A percentile compares a stretch with the other conserved stretches of the same genome.
Evolutionary conservation across 352 stramenopile species (phyloP).

Genomic region (Aphanomyces stellatus): DNA sequence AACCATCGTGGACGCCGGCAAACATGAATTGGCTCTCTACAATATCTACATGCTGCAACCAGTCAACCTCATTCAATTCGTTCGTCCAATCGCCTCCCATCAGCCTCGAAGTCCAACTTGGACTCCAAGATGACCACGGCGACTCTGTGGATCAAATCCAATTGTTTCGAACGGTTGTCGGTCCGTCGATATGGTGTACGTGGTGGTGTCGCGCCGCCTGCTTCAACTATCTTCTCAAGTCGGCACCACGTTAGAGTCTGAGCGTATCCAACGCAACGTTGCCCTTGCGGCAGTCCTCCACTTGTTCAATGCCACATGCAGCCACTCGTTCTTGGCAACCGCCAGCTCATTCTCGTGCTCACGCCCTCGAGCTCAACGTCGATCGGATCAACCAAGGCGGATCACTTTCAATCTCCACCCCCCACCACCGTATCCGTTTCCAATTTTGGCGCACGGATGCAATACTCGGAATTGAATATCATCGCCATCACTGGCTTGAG

Average conservation of each 20-base stretch:
- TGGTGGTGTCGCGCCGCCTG: too few species aligned
- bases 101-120: neutral
- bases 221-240: too few species aligned
- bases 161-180: neutral
- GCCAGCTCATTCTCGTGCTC: neutral
- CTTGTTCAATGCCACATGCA: too few species aligned
- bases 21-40: neutral
- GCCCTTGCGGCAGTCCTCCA: too few species aligned
- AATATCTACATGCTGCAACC: neutral
- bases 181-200: neutral
- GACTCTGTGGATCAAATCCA: neutral
- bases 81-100: neutral
- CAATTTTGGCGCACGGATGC: too few species aligned
- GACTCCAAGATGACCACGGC: neutral
- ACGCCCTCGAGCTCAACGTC: neutral
- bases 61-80: neutral
- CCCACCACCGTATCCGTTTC: neutral
- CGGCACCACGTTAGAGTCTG: too few species aligned
- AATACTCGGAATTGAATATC: neutral
- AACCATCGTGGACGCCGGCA: neutral
- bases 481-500: conserved; percentile 3
- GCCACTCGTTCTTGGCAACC: neutral
- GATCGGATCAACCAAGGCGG: neutral
- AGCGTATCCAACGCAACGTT: too few species aligned
- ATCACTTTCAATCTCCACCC: neutral